A percentile compares a stretch with the other conserved stretches of the same genome.
Evolutionary conservation across 257 asterid genomes (phyloP).

Genomic region (Solanum stenotomum): DNA sequence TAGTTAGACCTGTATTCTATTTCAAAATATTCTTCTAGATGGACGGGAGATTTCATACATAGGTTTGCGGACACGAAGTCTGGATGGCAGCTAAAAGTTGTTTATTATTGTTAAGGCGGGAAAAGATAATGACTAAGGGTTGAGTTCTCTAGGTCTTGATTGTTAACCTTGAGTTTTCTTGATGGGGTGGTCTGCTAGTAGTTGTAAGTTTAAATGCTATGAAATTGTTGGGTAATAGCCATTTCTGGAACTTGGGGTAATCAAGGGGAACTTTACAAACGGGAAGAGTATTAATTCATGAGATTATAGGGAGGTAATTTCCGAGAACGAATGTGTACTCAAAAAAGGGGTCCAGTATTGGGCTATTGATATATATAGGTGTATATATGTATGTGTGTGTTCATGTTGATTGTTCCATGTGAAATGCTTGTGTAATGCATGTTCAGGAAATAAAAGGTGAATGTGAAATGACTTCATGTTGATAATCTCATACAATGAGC

Average conservation of each 20-base stretch:
- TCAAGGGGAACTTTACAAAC: not conserved
- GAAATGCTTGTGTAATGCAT: not conserved
- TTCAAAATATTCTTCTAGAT: not conserved
- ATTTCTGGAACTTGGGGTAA: not conserved
- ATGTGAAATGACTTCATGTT: not conserved
- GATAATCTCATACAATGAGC: not conserved
- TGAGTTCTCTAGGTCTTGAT: not conserved
- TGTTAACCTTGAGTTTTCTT: not conserved
- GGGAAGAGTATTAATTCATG: not conserved
- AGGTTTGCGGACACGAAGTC: not conserved
- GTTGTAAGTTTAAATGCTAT: not conserved
- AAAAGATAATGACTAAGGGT: not conserved
- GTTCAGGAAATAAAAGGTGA: not conserved
- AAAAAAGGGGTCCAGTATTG: not conserved
- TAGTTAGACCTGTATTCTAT: not conserved
- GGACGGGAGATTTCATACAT: not conserved
- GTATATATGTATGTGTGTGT: not conserved
- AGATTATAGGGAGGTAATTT: not conserved
- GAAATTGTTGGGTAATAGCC: not conserved
- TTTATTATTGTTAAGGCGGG: not conserved
- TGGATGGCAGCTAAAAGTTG: not conserved
- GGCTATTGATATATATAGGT: not conserved
- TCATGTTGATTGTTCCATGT: not conserved
- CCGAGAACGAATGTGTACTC: not conserved
- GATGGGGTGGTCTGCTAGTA: not conserved